phyloP scores from a whole-genome alignment of 768 basidiomycete species.

The Leccinum variicolor region DNA sequence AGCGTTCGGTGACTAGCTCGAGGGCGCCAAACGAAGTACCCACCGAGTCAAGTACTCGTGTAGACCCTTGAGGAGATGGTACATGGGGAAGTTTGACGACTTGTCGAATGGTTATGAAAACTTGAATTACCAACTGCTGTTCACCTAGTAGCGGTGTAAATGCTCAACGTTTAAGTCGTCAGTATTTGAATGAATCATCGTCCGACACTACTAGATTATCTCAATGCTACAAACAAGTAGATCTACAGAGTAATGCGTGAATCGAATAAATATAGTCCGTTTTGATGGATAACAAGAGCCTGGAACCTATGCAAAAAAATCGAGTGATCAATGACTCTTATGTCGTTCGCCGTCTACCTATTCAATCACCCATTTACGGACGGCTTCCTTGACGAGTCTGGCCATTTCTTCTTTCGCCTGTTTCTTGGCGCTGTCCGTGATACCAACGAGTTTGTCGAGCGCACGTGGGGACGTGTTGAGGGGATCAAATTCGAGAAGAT shows the following conservation, averaged over 20 bases:
- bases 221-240: constrained; percentile 17
- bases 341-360: constrained; percentile 6
- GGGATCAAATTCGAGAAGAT: constrained; percentile 83
- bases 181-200: neutral
- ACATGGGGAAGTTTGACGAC: constrained; percentile 49
- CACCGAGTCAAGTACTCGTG: constrained; percentile 88
- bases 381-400: constrained; percentile 64
- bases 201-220: constrained; percentile 6
- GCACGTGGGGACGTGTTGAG: constrained; percentile 67
- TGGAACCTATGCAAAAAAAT: constrained; percentile 2
- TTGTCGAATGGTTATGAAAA: neutral
- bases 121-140: neutral
- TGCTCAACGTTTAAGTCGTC: neutral
- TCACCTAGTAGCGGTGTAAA: too few relatives aligned
- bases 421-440: constrained; percentile 80
- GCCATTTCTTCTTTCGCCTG: constrained; percentile 77
- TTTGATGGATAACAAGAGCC: neutral
- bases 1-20: constrained; percentile 4
- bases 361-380: constrained; percentile 72
- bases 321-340: neutral
- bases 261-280: constrained; percentile 11
- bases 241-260: constrained; percentile 12
- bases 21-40: constrained; percentile 1
- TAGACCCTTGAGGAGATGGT: constrained; percentile 89
- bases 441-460: constrained; percentile 73